Evolutionary conservation across 495 filamentous ascomycete genomes (phyloP), one percentile per base, ranked within the genome.

Genomic region (Talaromyces nanjingensis): DNA sequence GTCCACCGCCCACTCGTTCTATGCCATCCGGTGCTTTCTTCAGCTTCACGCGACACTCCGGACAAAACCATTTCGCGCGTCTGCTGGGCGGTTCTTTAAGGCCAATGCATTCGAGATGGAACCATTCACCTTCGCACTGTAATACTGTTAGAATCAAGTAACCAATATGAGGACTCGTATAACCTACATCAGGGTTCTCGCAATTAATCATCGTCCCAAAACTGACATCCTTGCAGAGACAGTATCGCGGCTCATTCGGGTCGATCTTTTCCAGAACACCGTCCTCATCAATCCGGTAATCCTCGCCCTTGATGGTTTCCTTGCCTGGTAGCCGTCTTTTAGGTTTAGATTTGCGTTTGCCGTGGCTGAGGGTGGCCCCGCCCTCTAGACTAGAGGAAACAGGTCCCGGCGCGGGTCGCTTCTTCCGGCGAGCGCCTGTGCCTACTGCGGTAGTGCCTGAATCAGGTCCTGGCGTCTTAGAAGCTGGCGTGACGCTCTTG

Each of bases 131-230:
- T 63, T 77, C 74, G 74, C 90, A 93, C 79, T 89, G 74, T 27
- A 29, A 34, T n/a, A 65, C 64, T 69, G 37, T 59, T 25, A 12
- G 53, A 25, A 22, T 6, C 20, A 22, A 56, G 22, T 65, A 14
- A 66, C 3, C 20, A 29, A 56, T 29, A 29, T 14, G 27, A 16
- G 12, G n/a, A 27, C 11, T 29, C 9, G n/a, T 14, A 29, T 29
- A 65, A 82, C 91, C 85, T 81, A 96, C 93, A 80, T 96, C 87
- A 62, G 79, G 76, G 70, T 96, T 96, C 69, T 98, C 94, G 69
- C 94, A 98, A 67, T 87, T 87, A 70, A 98, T 93, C 94, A 98
- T 98, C 27, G 85, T 88, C 59, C 94, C 94, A 72, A 87, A 96
- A 71, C 91, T 96, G 49, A 98, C 92, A 62, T 93, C 84, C 64